Conservation (phyloP, 1,284 basidiomycete species). For the Stereum hirsutum region DNA sequence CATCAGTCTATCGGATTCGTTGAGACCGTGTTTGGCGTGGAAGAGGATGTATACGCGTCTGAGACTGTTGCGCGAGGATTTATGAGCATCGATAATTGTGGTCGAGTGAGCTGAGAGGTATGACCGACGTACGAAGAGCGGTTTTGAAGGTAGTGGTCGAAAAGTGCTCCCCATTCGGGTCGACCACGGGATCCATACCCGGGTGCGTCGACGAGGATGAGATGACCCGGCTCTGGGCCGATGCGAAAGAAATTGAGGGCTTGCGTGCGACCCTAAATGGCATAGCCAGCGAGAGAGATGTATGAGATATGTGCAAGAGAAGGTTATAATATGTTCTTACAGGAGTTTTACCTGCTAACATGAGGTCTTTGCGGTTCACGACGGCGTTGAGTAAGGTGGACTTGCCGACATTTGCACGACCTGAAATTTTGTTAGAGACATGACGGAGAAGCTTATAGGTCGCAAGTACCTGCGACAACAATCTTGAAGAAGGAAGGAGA, state of each 20-base stretch:
- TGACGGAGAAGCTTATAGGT: background rate
- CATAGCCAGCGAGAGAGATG: background rate
- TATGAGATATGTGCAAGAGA: background rate
- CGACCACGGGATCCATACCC: slow-evolving; percentile 70
- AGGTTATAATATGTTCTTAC: slow-evolving; percentile 28
- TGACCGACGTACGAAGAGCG: slow-evolving; percentile 43
- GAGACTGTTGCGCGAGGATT: slow-evolving; percentile 31
- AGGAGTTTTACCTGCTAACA: slow-evolving; percentile 58
- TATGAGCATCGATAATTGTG: background rate
- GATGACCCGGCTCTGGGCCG: slow-evolving; percentile 40
- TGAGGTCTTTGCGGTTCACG: slow-evolving; percentile 42
- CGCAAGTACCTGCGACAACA: slow-evolving; percentile 20
- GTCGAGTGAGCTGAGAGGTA: background rate
- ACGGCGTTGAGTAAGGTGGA: slow-evolving; percentile 65
- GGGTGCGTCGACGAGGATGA: slow-evolving; percentile 67
- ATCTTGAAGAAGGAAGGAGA: slow-evolving; percentile 29
- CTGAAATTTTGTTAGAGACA: slow-evolving; percentile 13
- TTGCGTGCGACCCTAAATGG: slow-evolving; percentile 63
- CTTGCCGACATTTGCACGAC: slow-evolving; percentile 61
- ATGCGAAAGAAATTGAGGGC: slow-evolving; percentile 64
- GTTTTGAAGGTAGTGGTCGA: slow-evolving; percentile 50
- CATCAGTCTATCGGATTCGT: slow-evolving; percentile 50
- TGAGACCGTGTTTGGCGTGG: slow-evolving; percentile 56
- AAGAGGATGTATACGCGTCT: slow-evolving; percentile 61
- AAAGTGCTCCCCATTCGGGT: slow-evolving; percentile 62